phyloP scores from a whole-genome alignment of 2,329 filamentous ascomycete species.

The Exserohilum rostratum region DNA sequence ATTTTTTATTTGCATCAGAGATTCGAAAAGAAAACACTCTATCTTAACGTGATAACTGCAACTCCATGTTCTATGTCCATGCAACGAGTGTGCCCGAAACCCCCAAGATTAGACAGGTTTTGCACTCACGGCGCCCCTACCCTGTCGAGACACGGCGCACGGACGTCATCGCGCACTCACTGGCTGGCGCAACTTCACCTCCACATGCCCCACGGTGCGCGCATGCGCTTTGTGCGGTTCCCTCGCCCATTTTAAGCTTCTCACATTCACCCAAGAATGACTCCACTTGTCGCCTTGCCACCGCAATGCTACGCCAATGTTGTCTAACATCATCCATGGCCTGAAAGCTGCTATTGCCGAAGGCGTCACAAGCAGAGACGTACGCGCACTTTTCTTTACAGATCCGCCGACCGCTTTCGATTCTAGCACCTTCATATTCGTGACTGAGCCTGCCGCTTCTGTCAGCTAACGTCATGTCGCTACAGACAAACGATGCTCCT shows the following conservation, averaged over 20 bases:
- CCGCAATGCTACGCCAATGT: slow-evolving; percentile 17
- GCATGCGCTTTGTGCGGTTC: slow-evolving; percentile 13
- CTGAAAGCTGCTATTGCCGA: slow-evolving; percentile 8
- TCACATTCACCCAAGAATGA: slow-evolving; percentile 9
- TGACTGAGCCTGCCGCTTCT: background rate
- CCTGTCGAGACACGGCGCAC: slow-evolving; percentile 10
- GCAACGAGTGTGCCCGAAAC: too few species aligned
- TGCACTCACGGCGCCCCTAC: background rate
- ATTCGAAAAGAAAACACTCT: background rate
- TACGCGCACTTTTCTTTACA: slow-evolving; percentile 14
- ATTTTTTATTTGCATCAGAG: too few species aligned
- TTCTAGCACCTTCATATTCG: background rate
- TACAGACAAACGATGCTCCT: slow-evolving; percentile 30
- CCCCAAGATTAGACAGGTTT: background rate
- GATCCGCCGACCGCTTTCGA: background rate
- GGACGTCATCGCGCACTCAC: slow-evolving; percentile 12
- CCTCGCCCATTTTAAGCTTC: background rate
- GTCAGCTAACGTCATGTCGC: slow-evolving; percentile 24
- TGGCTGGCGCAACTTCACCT: slow-evolving; percentile 19
- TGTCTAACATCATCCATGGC: slow-evolving; percentile 6
- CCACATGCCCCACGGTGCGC: slow-evolving; percentile 21
- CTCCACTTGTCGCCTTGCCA: slow-evolving; percentile 1
- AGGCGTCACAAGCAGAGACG: slow-evolving; percentile 7
- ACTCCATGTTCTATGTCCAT: too few species aligned
- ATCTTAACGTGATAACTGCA: background rate